phyloP scores from a whole-genome alignment of 371 early-diverging fungal species.

The Parasitella parasitica region DNA sequence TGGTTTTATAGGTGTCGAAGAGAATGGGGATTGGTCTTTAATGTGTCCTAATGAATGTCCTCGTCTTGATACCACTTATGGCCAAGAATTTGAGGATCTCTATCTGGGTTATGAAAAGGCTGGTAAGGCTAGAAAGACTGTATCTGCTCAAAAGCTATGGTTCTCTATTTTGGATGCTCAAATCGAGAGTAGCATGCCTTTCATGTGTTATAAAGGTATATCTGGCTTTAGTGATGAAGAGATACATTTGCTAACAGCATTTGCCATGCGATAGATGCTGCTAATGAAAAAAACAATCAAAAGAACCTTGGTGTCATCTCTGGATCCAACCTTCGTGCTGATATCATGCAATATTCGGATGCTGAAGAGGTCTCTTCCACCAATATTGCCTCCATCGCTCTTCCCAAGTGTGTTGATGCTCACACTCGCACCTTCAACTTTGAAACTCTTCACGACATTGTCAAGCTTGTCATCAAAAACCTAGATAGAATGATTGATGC shows the following conservation, averaged over 20 bases:
- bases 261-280: constrained; percentile 54
- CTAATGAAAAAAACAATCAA: constrained; percentile 97
- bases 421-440: constrained; percentile 44
- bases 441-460: constrained; percentile 54
- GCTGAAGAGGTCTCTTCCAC: constrained; percentile 97
- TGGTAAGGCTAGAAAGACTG: constrained; percentile 74
- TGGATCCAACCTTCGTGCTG: constrained; percentile 75
- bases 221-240: neutral
- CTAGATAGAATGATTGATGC: constrained; percentile 97
- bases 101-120: constrained; percentile 80
- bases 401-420: constrained; percentile 82
- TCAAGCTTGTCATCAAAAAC: constrained; percentile 86
- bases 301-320: constrained; percentile 96
- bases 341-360: constrained; percentile 94
- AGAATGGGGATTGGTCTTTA: constrained; percentile 89
- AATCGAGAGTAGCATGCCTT: constrained; percentile 97
- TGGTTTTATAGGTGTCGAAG: constrained; percentile 60
- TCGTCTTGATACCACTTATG: constrained; percentile 83
- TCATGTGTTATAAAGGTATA: constrained; percentile 88
- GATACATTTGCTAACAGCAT: neutral
- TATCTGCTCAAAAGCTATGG: constrained; percentile 95
- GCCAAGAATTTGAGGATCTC: constrained; percentile 83
- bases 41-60: constrained; percentile 94
- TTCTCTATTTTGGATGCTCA: constrained; percentile 92
- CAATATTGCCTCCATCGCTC: constrained; percentile 96